These are phyloP conservation scores for Stephanodiscus minutulus DNA, from an alignment of 108 stramenopile species.

Conservation along the genomic window DNA sequence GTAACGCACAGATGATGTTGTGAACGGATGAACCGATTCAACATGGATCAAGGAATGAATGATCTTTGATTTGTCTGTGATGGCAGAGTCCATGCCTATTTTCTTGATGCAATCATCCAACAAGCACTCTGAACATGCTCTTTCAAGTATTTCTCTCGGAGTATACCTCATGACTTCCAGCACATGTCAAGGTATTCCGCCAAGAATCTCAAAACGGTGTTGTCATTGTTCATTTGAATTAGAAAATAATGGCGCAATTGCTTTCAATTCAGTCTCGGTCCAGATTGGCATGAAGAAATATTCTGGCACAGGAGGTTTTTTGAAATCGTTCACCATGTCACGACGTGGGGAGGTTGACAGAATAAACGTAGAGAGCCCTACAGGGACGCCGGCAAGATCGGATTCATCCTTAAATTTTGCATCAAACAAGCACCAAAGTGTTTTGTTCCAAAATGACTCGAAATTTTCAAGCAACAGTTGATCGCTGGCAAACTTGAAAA, in stretches of 20 bases:
- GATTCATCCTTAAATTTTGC: no score
- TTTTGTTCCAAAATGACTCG: no score
- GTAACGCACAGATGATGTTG: no score
- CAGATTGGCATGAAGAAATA: constrained; percentile 14
- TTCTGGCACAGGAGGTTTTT: constrained; percentile 14
- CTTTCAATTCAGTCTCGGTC: constrained; percentile 18
- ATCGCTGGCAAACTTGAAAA: no score
- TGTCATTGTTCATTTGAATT: constrained; percentile 2
- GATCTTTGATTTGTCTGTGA: background rate
- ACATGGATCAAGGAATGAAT: no score
- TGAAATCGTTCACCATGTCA: constrained; percentile 21
- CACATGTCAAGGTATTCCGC: constrained; percentile 11
- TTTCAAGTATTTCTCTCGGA: constrained; percentile 9
- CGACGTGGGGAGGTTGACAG: constrained; percentile 16
- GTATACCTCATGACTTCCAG: constrained; percentile 8
- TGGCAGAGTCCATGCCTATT: background rate
- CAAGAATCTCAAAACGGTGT: constrained; percentile 17
- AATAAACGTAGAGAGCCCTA: constrained; percentile 8
- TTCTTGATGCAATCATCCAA: background rate
- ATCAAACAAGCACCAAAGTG: no score
- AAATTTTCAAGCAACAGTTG: no score
- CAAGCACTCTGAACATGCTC: background rate
- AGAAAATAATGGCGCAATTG: constrained; percentile 15
- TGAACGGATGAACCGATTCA: no score
- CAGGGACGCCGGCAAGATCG: no score